Evolutionary conservation across 495 filamentous ascomycete genomes (phyloP), one percentile per base, ranked within the genome.

Genomic region (Penicillium malachiteum): DNA sequence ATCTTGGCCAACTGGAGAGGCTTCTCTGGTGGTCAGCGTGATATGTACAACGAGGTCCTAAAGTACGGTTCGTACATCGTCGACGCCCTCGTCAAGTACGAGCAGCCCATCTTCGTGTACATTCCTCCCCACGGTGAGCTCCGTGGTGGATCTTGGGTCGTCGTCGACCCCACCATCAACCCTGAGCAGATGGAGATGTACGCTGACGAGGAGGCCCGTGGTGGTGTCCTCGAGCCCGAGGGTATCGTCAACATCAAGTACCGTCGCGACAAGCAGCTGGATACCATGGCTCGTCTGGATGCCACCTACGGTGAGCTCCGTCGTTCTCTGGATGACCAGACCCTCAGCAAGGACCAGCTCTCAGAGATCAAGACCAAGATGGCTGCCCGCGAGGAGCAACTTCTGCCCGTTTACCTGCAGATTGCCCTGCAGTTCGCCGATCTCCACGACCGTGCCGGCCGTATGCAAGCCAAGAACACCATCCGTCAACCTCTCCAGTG

Each of bases 11-110:
- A 98, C 82, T 98, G 94, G 94, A 84, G 94, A 82, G 94, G 94
- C 76, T 98, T 98, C 89, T 97, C 94, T 52, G 94, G 94, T 79
- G 94, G 94, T 48, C 94, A 98, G 76, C 90, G 92, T 64, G 94
- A 98, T 72, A 98, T 98, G 94, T 98, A 96, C 85, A 96, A 97
- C 76, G 94, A 98, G 74, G 95, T 98, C 8, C 85, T 98, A 71
- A 98, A 98, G 80, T 98, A 98, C 69, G 94, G 94, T 62, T 96
- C 91, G 12, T 96, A 92, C 82, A 98, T 98, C 64, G 94, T 98
- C 57, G 94, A 98, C 70, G 92, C 94, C 41, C 84, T 98, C 32
- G 92, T 96, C 81, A 94, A 96, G 73, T 97, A 91, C 66, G 92
- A 97, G 82, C 94, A 98, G 78, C 94, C 94, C 12, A 86, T 97